A percentile compares a stretch with the other conserved stretches of the same genome.
phyloP scores from a whole-genome alignment of 2,329 filamentous ascomycete genomes.

The Diaporthe sp. region DNA sequence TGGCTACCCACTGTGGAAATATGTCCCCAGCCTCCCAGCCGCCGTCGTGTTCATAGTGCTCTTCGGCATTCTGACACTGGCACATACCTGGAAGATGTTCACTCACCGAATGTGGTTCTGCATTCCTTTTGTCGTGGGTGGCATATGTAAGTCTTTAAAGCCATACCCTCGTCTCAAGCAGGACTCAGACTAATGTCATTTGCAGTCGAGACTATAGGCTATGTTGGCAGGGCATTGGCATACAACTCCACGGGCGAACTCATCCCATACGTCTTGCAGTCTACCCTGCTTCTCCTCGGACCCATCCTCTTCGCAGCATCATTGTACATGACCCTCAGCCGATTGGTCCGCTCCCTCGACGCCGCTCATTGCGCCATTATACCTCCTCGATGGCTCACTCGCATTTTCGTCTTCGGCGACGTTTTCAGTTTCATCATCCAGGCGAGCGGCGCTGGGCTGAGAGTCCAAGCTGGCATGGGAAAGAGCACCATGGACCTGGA shows the following conservation, averaged over 20 bases:
- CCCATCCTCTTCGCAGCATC: conserved; percentile 35
- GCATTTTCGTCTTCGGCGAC: conserved; percentile 31
- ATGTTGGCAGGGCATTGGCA: conserved; percentile 13
- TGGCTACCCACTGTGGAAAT: conserved; percentile 14
- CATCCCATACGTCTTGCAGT: conserved; percentile 26
- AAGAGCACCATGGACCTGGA: background rate
- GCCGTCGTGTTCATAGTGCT: background rate
- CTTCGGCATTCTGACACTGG: background rate
- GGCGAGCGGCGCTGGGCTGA: conserved; percentile 9
- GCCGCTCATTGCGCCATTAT: background rate
- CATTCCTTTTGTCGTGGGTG: conserved; percentile 64
- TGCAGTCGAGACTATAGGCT: conserved; percentile 28
- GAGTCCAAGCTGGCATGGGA: conserved; percentile 38
- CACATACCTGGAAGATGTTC: conserved; percentile 45
- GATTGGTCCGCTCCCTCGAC: conserved; percentile 17
- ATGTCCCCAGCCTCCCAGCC: background rate
- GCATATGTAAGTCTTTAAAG: conserved; percentile 55
- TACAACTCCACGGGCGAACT: background rate
- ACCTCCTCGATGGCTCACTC: conserved; percentile 17
- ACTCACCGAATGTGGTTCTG: conserved; percentile 62
- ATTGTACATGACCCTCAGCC: conserved; percentile 35
- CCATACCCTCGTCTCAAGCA: background rate
- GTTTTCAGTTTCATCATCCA: conserved; percentile 33
- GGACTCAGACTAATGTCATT: background rate
- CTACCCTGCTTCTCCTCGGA: conserved; percentile 33